Base-by-base conservation (phyloP, 371 early-diverging fungal genomes). In the Apophysomyces elegans region DNA sequence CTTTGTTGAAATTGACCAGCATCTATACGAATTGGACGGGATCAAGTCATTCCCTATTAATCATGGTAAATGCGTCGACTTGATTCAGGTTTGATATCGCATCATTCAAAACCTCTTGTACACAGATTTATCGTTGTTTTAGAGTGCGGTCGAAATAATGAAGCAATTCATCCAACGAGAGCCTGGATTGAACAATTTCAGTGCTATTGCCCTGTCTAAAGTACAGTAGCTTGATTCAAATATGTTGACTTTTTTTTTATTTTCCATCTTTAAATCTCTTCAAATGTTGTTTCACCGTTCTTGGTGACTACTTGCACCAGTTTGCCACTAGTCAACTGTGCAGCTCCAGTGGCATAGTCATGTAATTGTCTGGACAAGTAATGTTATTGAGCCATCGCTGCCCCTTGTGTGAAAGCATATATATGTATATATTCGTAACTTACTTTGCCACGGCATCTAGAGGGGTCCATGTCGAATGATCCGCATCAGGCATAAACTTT, bases 391-490 rank as follows among this genome's bases (percentile, higher is more conserved):
- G 41, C 45, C 13, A 56, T 7, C 26, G 21, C 12, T 26, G 12
- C 46, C 64, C 60, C 59, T 56, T 39, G 9, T 6, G 13, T n/a
- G 16, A 16, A 26, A n/a, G 21, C 16, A 46, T 35, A 7, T 0
- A 54, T 41, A 11, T 3, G 41, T 35, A 7, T 0, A 54, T 41
- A 11, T 3, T 45, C 14, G 56, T 47, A 3, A 80, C 85, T 79
- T 86, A 88, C 89, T 83, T 81, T 47, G 95, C 90, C 50, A 96
- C 80, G 13, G 73, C 84, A 36, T 72, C 79, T n/a, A 94, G 81
- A 4, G 97, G 92, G 12, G 97, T 97, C 97, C 96, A 97, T 14
- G 88, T 79, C 14, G 90, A 86, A 58, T 84, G 84, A 74, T 97
- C 97, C 37, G 97, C 95, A 58, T 81, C 71, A 21, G 96, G 91